These are phyloP conservation scores for Neovahlkampfia damariscottae DNA, from an alignment of 78 protist species.

Conservation along the genomic window DNA sequence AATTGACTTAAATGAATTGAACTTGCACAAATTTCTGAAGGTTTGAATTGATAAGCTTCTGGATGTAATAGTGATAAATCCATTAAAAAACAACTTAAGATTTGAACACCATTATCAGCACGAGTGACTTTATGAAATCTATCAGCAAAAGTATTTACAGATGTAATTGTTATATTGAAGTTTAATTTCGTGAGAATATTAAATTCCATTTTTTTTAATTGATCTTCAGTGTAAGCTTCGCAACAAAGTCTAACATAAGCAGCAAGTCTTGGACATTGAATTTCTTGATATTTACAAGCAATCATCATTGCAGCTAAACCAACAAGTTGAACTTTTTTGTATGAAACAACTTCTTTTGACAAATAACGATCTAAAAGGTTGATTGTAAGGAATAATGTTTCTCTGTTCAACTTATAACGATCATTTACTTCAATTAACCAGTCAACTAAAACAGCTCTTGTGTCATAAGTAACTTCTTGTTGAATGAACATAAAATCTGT, in stretches of 20 bases:
- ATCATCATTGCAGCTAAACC: constrained; percentile 89
- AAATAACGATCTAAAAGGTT: constrained; percentile 82
- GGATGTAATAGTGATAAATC: constrained; percentile 68
- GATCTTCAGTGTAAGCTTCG: constrained; percentile 79
- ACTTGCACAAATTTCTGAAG: constrained; percentile 75
- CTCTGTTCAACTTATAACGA: constrained; percentile 66
- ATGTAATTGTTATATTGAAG: constrained; percentile 62
- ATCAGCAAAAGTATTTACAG: constrained; percentile 72
- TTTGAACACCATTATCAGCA: constrained; percentile 32
- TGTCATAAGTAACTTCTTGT: constrained; percentile 33
- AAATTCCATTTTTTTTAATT: constrained; percentile 78
- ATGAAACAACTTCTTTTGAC: constrained; percentile 7
- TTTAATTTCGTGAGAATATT: constrained; percentile 51
- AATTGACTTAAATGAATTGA: constrained; percentile 60
- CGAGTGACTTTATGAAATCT: constrained; percentile 78
- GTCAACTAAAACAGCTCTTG: constrained; percentile 86
- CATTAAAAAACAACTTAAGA: constrained; percentile 58
- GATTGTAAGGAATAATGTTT: constrained; percentile 79
- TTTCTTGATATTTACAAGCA: constrained; percentile 96
- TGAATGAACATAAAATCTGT: constrained; percentile 30
- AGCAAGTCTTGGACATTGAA: constrained; percentile 77
- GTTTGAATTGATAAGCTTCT: constrained; percentile 44
- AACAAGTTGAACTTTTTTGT: constrained; percentile 68
- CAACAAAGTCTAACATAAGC: constrained; percentile 90
- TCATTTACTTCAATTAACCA: constrained; percentile 89